Percentiles rank a stretch among this genome's conserved stretches.
Evolutionary conservation across 352 stramenopile species (phyloP).

Genomic region (Globisporangium emineosum): DNA sequence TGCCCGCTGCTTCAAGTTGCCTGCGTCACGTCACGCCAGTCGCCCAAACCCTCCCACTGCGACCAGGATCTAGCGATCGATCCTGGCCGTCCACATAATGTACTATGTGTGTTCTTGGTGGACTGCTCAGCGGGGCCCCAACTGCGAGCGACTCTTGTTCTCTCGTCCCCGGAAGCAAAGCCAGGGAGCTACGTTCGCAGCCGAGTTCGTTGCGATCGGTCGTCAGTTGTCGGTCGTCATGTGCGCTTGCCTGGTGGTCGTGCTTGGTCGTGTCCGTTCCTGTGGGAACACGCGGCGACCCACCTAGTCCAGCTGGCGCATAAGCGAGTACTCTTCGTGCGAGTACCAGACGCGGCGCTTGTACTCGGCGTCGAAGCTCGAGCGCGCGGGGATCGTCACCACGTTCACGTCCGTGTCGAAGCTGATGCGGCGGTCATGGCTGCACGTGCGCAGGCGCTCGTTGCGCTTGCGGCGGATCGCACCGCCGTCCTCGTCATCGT

Average conservation of each 20-base stretch:
- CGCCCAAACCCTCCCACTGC: conserved; percentile 4
- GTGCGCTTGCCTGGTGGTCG: neutral
- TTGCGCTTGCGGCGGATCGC: conserved; percentile 18
- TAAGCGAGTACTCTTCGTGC: conserved; percentile 55
- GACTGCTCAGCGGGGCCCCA: conserved; percentile 6
- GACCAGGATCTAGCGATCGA: conserved; percentile 14
- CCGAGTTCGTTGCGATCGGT: conserved; percentile 4
- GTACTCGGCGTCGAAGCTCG: conserved; percentile 73
- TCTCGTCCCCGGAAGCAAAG: neutral
- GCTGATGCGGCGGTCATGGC: conserved; percentile 71
- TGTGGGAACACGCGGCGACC: neutral
- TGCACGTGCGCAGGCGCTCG: conserved; percentile 55
- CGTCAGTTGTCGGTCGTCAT: conserved; percentile 7
- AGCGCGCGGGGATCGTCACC: conserved; percentile 65
- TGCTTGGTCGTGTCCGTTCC: conserved; percentile 6
- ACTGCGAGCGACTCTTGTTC: conserved; percentile 6
- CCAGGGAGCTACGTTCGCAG: conserved; percentile 8
- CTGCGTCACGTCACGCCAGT: neutral
- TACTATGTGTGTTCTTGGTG: neutral
- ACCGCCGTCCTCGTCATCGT: conserved; percentile 27
- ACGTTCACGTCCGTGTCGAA: conserved; percentile 73
- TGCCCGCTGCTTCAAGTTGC: neutral
- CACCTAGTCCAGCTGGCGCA: conserved; percentile 32
- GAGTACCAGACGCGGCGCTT: conserved; percentile 80
- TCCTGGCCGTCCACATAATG: neutral